Percentiles rank a stretch among this genome's conserved stretches.
Evolutionary conservation across 495 filamentous ascomycete genomes (phyloP).

Genomic region (Pseudotulostoma volvatum): DNA sequence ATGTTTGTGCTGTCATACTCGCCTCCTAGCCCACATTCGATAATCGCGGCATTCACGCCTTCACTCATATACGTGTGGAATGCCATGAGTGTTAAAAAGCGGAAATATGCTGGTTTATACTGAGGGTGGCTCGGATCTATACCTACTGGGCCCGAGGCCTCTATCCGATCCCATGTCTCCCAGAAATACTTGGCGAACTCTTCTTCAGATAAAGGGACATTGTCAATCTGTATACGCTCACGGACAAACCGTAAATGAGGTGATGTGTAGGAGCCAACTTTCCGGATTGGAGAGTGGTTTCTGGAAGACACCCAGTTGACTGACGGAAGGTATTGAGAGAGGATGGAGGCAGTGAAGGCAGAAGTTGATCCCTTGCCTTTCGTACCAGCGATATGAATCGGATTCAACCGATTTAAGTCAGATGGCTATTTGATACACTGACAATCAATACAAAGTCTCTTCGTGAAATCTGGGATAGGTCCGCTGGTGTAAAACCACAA

Average conservation of each 20-base stretch:
- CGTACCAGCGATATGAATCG: conserved; percentile 75
- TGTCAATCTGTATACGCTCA: conserved; percentile 76
- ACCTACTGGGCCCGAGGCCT: conserved; percentile 34
- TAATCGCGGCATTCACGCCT: conserved; percentile 64
- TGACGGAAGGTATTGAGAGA: conserved; percentile 39
- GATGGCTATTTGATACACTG: conserved; percentile 33
- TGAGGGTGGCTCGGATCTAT: conserved; percentile 27
- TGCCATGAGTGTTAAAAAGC: conserved; percentile 78
- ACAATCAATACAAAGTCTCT: conserved; percentile 1
- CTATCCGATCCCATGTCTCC: conserved; percentile 68
- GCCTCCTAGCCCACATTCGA: conserved; percentile 88
- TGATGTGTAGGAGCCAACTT: conserved; percentile 74
- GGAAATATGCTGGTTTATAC: conserved; percentile 73
- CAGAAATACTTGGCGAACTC: conserved; percentile 78
- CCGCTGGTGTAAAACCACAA: no score
- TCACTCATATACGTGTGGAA: conserved; percentile 75
- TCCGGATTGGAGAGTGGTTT: conserved; percentile 29
- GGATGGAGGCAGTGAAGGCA: conserved; percentile 38
- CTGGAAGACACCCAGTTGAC: conserved; percentile 16
- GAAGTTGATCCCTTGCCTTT: conserved; percentile 70
- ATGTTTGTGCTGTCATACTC: conserved; percentile 91
- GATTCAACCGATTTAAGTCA: conserved; percentile 60
- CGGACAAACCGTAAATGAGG: conserved; percentile 78
- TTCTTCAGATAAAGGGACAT: conserved; percentile 54
- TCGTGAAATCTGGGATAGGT: background rate